These are phyloP conservation scores for Rosellinia necatrix DNA, from an alignment of 2,329 filamentous ascomycete genomes.

Conservation along the genomic window DNA sequence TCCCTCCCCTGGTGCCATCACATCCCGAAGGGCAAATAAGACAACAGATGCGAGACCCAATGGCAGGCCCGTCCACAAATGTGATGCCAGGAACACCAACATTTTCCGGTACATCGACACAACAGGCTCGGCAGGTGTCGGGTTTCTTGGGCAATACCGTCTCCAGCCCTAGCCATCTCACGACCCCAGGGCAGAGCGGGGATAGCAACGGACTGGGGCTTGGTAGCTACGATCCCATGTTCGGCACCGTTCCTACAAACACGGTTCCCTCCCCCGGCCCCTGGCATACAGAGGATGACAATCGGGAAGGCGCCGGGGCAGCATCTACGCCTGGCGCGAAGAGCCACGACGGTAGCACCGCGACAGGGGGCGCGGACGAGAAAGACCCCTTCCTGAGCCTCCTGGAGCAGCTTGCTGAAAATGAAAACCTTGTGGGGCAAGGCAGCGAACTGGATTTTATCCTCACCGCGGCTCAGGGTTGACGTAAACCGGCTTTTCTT, in stretches of 20 bases:
- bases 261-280: slow-evolving; percentile 56
- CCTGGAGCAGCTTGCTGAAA: slow-evolving; percentile 81
- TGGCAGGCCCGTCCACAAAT: slow-evolving; percentile 43
- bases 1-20: slow-evolving; percentile 44
- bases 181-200: slow-evolving; percentile 42
- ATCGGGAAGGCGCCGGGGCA: slow-evolving; percentile 30
- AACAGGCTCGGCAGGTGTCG: slow-evolving; percentile 40
- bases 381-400: slow-evolving; percentile 82
- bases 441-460: slow-evolving; percentile 82
- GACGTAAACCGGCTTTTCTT: slow-evolving; percentile 1
- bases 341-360: slow-evolving; percentile 57
- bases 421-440: slow-evolving; percentile 70
- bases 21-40: slow-evolving; percentile 43
- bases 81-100: slow-evolving; percentile 44
- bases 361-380: slow-evolving; percentile 60
- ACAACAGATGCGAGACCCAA: slow-evolving; percentile 42
- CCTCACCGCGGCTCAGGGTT: slow-evolving; percentile 47
- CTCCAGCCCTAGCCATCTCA: slow-evolving; percentile 50
- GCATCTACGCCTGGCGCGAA: slow-evolving; percentile 50
- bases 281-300: slow-evolving; percentile 50
- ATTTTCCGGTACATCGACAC: slow-evolving; percentile 42
- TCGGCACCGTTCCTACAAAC: slow-evolving; percentile 59
- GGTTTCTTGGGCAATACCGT: slow-evolving; percentile 43
- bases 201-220: slow-evolving; percentile 38
- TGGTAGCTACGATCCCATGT: slow-evolving; percentile 61